These are phyloP conservation scores for Penicillium argentinense DNA, from an alignment of 495 filamentous ascomycete genomes.

Conservation along the genomic window DNA sequence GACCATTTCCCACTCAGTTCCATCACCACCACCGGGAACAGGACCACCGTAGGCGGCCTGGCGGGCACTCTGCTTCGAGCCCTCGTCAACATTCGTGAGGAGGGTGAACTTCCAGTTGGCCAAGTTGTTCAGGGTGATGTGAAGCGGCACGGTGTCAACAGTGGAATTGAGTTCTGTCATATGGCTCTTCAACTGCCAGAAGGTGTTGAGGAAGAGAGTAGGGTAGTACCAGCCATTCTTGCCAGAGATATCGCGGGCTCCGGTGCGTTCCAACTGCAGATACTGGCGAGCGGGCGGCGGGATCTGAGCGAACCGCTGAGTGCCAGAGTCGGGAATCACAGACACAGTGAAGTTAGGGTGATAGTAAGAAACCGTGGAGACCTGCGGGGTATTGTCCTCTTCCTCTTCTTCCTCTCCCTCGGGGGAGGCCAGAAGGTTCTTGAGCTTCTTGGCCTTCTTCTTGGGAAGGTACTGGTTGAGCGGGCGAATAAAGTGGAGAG, in stretches of 20 bases:
- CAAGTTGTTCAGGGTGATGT: constrained; percentile 79
- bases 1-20: constrained; percentile 89
- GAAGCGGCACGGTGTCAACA: constrained; percentile 76
- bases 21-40: constrained; percentile 67
- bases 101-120: constrained; percentile 90
- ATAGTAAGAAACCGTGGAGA: constrained; percentile 78
- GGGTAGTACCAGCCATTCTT: constrained; percentile 98
- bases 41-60: constrained; percentile 66
- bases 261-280: constrained; percentile 71
- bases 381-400: constrained; percentile 54
- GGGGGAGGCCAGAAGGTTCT: constrained; percentile 70
- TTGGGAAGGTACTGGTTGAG: constrained; percentile 87
- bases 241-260: constrained; percentile 73
- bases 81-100: constrained; percentile 80
- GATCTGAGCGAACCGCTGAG: constrained; percentile 60
- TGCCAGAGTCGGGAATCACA: constrained; percentile 78
- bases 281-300: constrained; percentile 76
- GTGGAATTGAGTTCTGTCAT: constrained; percentile 95
- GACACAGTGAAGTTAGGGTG: constrained; percentile 93
- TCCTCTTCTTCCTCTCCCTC: constrained; percentile 55
- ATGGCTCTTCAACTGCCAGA: constrained; percentile 91
- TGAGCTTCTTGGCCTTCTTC: constrained; percentile 90
- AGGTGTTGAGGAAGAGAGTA: constrained; percentile 87
- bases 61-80: constrained; percentile 74
- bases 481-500: constrained; percentile 80